Conservation (phyloP, 2,329 filamentous ascomycete genomes). For the Phaeosphaeria sp. region DNA sequence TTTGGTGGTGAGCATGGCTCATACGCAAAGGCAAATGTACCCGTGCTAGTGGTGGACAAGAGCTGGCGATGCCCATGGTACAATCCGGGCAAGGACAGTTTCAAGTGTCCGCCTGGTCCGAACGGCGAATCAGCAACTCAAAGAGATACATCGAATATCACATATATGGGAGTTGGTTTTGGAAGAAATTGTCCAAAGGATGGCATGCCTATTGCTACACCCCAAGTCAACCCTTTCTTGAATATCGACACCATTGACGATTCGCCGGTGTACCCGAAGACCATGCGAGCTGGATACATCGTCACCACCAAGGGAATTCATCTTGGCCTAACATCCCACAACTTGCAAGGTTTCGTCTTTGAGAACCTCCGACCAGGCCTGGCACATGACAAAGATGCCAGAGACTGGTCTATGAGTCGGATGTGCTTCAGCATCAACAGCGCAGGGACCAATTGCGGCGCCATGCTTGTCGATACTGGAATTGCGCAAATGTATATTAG, state of each 20-base stretch:
- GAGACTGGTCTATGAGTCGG: slow-evolving; percentile 44
- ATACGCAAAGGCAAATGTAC: slow-evolving; percentile 32
- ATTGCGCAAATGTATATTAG: slow-evolving; percentile 46
- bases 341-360: slow-evolving; percentile 29
- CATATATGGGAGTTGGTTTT: slow-evolving; percentile 47
- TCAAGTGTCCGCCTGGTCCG: slow-evolving; percentile 38
- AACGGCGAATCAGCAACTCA: slow-evolving; percentile 29
- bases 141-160: slow-evolving; percentile 37
- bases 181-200: slow-evolving; percentile 38
- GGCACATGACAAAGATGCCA: slow-evolving; percentile 32
- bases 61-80: slow-evolving; percentile 45
- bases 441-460: slow-evolving; percentile 27
- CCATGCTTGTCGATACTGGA: slow-evolving; percentile 41
- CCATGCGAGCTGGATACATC: slow-evolving; percentile 34
- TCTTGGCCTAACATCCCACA: slow-evolving; percentile 35
- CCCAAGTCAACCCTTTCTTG: slow-evolving; percentile 43
- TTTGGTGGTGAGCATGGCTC: slow-evolving; percentile 31
- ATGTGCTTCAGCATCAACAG: slow-evolving; percentile 40
- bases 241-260: slow-evolving; percentile 41
- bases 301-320: slow-evolving; percentile 38
- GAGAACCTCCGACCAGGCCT: slow-evolving; percentile 33
- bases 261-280: slow-evolving; percentile 5
- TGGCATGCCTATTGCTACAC: slow-evolving; percentile 37
- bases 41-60: slow-evolving; percentile 41
- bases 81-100: slow-evolving; percentile 32